These are phyloP conservation scores for Salix dunnii DNA, from an alignment of 345 rosid genomes.

Conservation along the genomic window DNA sequence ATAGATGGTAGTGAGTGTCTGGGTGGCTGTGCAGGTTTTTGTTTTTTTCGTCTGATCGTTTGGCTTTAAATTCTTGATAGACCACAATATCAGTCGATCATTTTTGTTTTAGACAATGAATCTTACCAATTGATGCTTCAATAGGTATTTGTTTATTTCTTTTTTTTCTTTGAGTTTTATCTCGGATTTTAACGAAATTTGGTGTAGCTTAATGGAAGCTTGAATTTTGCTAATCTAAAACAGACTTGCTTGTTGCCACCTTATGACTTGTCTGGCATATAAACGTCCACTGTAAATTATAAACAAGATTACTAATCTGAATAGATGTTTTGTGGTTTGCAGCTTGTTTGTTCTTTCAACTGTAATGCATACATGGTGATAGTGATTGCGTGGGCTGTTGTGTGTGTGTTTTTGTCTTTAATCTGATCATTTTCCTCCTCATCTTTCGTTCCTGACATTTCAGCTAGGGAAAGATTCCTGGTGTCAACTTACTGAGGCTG, in stretches of 20 bases:
- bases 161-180: too few relatives aligned
- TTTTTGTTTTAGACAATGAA: too few relatives aligned
- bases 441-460: not conserved
- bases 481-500: constrained; percentile 16
- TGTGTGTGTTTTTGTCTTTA: not conserved
- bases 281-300: too few relatives aligned
- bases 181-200: too few relatives aligned
- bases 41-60: too few relatives aligned
- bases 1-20: not conserved
- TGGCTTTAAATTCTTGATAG: too few relatives aligned
- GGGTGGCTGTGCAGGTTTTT: not conserved
- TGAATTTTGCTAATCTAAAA: not conserved
- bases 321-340: not conserved
- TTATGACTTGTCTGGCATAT: not conserved
- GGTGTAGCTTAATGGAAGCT: not conserved
- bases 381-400: not conserved
- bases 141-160: too few relatives aligned
- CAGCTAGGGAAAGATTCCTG: constrained; percentile 19
- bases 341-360: not conserved
- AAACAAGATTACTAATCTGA: too few relatives aligned
- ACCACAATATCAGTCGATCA: too few relatives aligned
- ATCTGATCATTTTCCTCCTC: not conserved
- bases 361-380: not conserved
- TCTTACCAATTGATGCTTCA: too few relatives aligned
- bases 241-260: not conserved